Percentiles rank a stretch among this genome's conserved stretches.
These are phyloP conservation scores for Chlamydomonas incerta DNA, from an alignment of 139 green algal genomes.

Conservation along the genomic window DNA sequence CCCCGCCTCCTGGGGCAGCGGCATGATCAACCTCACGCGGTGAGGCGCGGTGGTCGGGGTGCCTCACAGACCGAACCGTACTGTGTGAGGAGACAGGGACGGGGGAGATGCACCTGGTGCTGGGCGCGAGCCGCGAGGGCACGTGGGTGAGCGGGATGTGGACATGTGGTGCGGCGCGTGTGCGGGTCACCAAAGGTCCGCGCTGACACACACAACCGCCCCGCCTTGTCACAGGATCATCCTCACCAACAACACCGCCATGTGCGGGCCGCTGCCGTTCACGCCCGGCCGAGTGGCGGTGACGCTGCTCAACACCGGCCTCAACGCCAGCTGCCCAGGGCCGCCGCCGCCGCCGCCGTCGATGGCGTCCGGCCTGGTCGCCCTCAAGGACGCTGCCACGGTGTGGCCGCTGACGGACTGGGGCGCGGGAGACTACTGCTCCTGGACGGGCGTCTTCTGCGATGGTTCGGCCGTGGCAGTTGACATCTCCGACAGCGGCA, in stretches of 20 bases:
- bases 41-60: too few relatives aligned
- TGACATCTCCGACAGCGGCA: neutral
- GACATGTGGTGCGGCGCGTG: too few relatives aligned
- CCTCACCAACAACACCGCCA: neutral
- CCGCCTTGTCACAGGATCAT: neutral
- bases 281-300: neutral
- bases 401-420: neutral
- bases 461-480: neutral
- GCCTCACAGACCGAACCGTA: too few relatives aligned
- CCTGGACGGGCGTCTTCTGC: neutral
- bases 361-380: neutral
- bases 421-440: neutral
- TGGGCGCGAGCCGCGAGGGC: too few relatives aligned
- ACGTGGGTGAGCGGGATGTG: too few relatives aligned
- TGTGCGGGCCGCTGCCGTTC: neutral
- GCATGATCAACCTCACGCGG: neutral
- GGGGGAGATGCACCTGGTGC: too few relatives aligned
- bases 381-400: neutral
- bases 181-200: too few relatives aligned
- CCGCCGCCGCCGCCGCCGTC: neutral
- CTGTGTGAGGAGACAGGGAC: too few relatives aligned
- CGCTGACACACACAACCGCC: too few relatives aligned
- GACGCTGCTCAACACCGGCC: neutral
- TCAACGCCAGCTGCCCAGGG: neutral
- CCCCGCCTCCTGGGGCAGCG: neutral